These are phyloP conservation scores for Choiromyces venosus DNA, from an alignment of 495 filamentous ascomycete genomes.

Conservation along the genomic window DNA sequence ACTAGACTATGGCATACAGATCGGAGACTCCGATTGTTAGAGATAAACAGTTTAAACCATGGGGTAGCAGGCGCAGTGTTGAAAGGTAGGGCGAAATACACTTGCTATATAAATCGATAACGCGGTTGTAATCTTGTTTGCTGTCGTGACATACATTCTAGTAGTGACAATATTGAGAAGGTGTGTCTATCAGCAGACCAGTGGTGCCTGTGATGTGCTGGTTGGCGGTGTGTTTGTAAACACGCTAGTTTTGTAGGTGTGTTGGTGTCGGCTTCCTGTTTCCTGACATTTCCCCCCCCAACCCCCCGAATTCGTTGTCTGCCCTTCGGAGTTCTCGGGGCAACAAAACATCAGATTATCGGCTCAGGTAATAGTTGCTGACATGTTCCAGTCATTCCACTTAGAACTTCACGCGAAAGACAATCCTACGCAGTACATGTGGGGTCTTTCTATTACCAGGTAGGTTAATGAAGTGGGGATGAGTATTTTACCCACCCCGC, in stretches of 20 bases:
- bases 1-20: neutral
- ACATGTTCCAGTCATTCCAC: neutral
- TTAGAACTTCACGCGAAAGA: neutral
- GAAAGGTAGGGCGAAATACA: neutral
- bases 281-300: no score
- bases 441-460: no score
- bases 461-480: neutral
- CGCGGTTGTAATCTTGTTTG: neutral
- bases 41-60: neutral
- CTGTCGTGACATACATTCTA: neutral
- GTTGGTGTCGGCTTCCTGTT: neutral
- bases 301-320: neutral
- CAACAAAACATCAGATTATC: neutral
- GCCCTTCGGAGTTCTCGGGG: neutral
- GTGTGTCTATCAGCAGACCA: neutral
- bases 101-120: no score
- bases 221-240: neutral
- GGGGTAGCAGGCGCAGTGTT: neutral
- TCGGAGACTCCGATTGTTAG: neutral
- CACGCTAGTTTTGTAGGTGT: neutral
- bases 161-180: no score
- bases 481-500: neutral
- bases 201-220: neutral
- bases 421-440: no score
- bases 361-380: neutral